These are phyloP conservation scores for Triticum turgidum DNA, from an alignment of 176 grass and related monocot species.

Conservation along the genomic window DNA sequence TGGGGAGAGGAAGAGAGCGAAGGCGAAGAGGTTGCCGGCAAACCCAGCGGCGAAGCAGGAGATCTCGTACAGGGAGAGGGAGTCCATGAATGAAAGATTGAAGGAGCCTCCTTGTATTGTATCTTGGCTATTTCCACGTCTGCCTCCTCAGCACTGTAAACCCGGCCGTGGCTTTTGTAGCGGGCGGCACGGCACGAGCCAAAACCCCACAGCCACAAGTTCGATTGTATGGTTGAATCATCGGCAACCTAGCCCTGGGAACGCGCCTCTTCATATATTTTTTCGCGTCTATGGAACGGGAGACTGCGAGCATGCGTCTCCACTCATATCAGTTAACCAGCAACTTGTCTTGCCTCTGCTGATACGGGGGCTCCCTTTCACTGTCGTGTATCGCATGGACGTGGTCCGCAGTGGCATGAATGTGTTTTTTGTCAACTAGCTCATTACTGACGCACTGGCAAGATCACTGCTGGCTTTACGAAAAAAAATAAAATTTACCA, in stretches of 20 bases:
- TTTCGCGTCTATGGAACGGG: not conserved
- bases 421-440: not conserved
- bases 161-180: constrained; percentile 16
- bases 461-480: not conserved
- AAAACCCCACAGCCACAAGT: constrained; percentile 21
- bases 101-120: not conserved
- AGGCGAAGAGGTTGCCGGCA: constrained; percentile 70
- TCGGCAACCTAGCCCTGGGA: not conserved
- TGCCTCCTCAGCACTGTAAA: not conserved
- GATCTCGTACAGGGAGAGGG: constrained; percentile 51
- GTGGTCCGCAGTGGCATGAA: not conserved
- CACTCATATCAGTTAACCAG: not conserved
- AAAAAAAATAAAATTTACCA: not conserved
- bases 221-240: not conserved
- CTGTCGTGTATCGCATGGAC: not conserved
- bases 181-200: not conserved
- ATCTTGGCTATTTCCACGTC: not conserved
- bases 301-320: not conserved
- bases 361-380: not conserved
- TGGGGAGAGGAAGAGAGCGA: constrained; percentile 74
- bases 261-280: not conserved
- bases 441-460: not conserved
- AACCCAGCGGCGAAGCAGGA: constrained; percentile 62
- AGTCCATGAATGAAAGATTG: constrained; percentile 26
- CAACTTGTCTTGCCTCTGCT: not conserved